Conservation (phyloP, 495 filamentous ascomycete species). For the Echria macrotheca region DNA sequence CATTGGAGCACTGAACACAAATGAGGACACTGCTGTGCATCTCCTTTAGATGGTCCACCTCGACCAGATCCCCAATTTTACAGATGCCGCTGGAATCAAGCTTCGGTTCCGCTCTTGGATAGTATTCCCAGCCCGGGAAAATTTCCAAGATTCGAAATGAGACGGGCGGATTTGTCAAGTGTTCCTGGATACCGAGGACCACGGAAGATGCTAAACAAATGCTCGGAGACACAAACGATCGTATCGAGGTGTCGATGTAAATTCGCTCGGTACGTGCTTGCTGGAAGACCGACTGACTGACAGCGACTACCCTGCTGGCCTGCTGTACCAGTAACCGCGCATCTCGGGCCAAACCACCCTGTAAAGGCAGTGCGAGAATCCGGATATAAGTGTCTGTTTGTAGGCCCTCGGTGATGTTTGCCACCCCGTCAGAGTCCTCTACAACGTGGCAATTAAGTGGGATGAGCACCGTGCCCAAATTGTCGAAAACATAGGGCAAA, state of each 20-base stretch:
- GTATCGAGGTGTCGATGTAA: background rate
- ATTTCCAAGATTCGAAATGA: background rate
- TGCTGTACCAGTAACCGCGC: background rate
- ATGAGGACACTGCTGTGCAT: background rate
- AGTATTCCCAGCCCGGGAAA: background rate
- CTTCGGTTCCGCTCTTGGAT: background rate
- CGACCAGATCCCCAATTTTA: background rate
- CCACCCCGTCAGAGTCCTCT: background rate
- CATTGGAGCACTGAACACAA: background rate
- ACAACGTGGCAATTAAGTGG: background rate
- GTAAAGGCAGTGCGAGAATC: background rate
- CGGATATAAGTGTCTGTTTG: background rate
- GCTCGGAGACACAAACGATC: background rate
- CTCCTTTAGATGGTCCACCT: background rate
- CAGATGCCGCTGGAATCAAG: background rate
- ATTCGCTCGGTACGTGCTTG: background rate
- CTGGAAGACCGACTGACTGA: background rate
- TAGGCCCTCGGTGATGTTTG: background rate
- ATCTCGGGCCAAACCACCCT: background rate
- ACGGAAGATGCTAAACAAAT: background rate
- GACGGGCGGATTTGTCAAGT: background rate
- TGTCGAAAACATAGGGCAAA: background rate
- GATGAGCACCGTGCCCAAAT: background rate
- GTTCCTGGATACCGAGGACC: background rate
- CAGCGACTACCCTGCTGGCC: background rate